Base-by-base conservation (phyloP, 1,139 yeast genomes). In the Zygosaccharomyces pseudobailii region DNA sequence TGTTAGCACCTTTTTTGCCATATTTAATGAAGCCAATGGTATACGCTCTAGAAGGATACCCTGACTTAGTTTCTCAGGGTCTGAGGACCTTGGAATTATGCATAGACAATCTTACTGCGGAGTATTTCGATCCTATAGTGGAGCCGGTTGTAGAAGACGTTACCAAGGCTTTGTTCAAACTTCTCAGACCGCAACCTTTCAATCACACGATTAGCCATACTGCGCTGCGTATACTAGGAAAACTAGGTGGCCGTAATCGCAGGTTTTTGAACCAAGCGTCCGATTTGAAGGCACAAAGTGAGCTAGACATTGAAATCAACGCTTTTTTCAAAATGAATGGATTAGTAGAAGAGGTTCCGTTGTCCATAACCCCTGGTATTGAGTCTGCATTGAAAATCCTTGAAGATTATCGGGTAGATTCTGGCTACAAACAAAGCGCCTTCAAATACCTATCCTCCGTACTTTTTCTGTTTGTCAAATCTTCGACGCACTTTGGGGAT, bases 131-230 rank as follows among this genome's bases (percentile, higher is more conserved):
- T 60, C 98, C 98, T 1, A 88, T 92, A 63, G 82, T 94, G 52
- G 97, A 89, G 59, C 97, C 98, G 0, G 97, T 89, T 1, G 81
- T 90, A 52, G 94, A 87, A 50, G 97, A 92, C 56, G 89, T 94
- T 2, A 86, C 89, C 88, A 82, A 84, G 27, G 96, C 97, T 0
- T 71, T 94, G 40, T 94, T 97, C 94, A 84, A 81, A 54, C 95
- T 92, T 57, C 70, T 94, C 55, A 84, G 84, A 55, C 98, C 98
- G 1, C 78, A 89, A 36, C 98, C 98, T 0, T 89, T 89, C 63
- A 87, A 83, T 55, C 78, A 77, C 45, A 97, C 89, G 55, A 96
- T 90, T 58, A 85, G 96, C 20, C 99, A 94, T 62, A 88, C 96
- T 0, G 92, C 97, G 0, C 82, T 92, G 48, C 77, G 98, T 52